Evolutionary conservation across 1,284 basidiomycete genomes (phyloP), one percentile per base, ranked within the genome.

Genomic region (Boletus semigastroideus): DNA sequence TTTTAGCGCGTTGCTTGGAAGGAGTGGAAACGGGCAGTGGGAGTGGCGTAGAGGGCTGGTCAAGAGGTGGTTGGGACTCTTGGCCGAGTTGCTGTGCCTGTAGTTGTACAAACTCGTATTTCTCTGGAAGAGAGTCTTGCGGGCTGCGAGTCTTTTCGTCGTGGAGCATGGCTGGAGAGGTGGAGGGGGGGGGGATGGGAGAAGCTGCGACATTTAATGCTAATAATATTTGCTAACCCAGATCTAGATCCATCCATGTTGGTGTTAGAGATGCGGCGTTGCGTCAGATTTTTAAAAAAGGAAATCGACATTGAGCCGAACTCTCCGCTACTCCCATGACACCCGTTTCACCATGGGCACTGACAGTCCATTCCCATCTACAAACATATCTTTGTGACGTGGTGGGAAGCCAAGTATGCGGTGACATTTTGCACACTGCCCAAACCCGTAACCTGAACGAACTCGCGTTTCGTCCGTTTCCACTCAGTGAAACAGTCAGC

Each of bases 1-100:
- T 55, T 55, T 58, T 69, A 5, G 52, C 1, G 16, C 59, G 67
- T 16, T 54, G 46, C 20, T 55, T 64, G 41, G 64, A 55, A 1
- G 67, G 48, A 14, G 65, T 46, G 0, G 60, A 68, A 16, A 52
- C 67, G 17, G 65, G 65, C 2, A 54, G 9, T 25, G 65, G 68
- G 19, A 66, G 66, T 0, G 65, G 57, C 0, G 45, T 0, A 27
- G 46, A 44, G 7, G 59, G 38, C 13, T 41, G 46, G 39, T 42
- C 33, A 8, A 9, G 5, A 31, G 48, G 47, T 25, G 45, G 11
- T 19, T 12, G 41, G 22, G 48, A 42, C 8, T 54, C 48, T 19
- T 55, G 42, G 39, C 56, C 54, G 41, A 59, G 51, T 42, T 63
- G 60, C 49, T 66, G 41, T 1, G 46, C 52, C 48, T 62, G 54